These are phyloP conservation scores for Cucurbita maxima DNA, from an alignment of 306 rosid species.

Conservation along the genomic window DNA sequence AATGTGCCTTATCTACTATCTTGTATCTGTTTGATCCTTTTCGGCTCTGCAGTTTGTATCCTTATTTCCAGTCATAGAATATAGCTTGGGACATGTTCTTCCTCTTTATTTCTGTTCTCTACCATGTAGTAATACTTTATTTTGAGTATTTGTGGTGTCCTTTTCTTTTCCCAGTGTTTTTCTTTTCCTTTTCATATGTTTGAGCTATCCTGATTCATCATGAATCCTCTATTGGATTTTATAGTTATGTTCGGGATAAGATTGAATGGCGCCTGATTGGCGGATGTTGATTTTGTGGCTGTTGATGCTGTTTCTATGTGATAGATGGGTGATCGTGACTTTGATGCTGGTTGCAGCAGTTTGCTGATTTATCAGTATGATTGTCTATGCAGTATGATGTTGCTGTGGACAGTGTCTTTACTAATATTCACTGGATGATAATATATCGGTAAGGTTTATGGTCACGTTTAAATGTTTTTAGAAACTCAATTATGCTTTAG, in stretches of 20 bases:
- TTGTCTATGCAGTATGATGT: conserved; percentile 45
- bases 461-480: conserved; percentile 24
- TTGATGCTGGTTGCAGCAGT: conserved; percentile 61
- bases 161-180: conserved; percentile 3
- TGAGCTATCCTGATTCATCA: conserved; percentile 22
- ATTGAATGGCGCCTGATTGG: conserved; percentile 50
- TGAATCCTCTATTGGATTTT: conserved; percentile 64
- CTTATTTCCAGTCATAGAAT: conserved; percentile 2
- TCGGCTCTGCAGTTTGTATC: conserved; percentile 25
- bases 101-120: not conserved
- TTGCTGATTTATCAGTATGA: conserved; percentile 52
- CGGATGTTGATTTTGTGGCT: conserved; percentile 44
- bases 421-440: conserved; percentile 29
- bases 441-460: conserved; percentile 43
- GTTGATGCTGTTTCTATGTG: conserved; percentile 53
- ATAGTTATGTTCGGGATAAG: conserved; percentile 62
- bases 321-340: conserved; percentile 57
- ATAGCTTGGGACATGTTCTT: not conserved
- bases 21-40: conserved; percentile 12
- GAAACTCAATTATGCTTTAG: conserved; percentile 13
- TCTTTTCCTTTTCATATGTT: conserved; percentile 1
- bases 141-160: not conserved
- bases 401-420: conserved; percentile 41
- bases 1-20: conserved; percentile 4
- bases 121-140: not conserved